Base-by-base conservation (phyloP, 805 yeast genomes). In the Sugiyamaella chiloensis region DNA sequence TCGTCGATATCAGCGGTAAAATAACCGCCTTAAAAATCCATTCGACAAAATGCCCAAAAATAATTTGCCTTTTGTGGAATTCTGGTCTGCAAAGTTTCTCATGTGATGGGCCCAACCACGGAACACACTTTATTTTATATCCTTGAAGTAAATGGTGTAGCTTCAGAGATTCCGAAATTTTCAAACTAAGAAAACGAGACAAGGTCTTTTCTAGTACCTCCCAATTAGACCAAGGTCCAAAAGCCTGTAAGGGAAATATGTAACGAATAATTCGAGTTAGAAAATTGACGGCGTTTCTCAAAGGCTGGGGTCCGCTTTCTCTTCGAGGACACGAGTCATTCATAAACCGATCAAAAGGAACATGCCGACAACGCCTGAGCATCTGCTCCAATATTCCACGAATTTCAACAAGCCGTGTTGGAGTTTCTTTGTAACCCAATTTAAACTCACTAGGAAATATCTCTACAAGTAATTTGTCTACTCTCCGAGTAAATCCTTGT, bases 21-120 rank as follows among this genome's bases (percentile, higher is more conserved):
- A 86, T 53, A 43, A 81, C 71, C 0, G 29, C 32, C 0, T 63
- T 52, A 34, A 84, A 75, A 1, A 84, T 42, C 96, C 96, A 90
- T 1, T 44, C 41, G 1, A 85, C 23, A 42, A 86, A 79, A 2
- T 58, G 53, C 2, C 55, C 47, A 9, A 81, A 60, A 14, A 76
- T 54, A 0, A 46, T 14, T 40, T 58, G 61, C 2, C 81, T 68
- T 49, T 65, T 62, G 1, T 53, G 42, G 24, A 64, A 66, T 42
- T 79, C 85, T 11, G 71, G 72, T 20, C 64, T 65, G n/a, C 73
- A 73, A 8, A 65, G 55, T 9, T 60, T 58, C 19, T 42, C 12
- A 17, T 37, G 43, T 0, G 40, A 26, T 19, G 67, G 67, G 0
- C 76, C 75, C 1, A 83, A 55, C 95, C 95, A 86, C 0, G 47